Evolutionary conservation across 2,329 filamentous ascomycete genomes (phyloP), one percentile per base, ranked within the genome.

Genomic region (Xylaria sp.): DNA sequence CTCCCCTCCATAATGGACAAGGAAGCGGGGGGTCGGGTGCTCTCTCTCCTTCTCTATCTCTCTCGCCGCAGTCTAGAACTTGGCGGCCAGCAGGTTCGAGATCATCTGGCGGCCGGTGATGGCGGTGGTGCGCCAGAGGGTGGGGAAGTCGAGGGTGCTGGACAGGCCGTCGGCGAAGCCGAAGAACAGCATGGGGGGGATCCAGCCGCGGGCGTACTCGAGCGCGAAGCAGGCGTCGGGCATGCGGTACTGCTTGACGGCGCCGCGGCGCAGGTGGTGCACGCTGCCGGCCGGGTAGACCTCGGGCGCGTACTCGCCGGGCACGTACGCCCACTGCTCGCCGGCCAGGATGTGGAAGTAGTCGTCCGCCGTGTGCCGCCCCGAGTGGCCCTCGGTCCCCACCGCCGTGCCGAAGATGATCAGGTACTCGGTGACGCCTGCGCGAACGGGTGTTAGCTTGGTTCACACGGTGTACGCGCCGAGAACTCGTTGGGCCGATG

Each of bases 291-390:
- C 74, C 0, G 82, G 79, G 76, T 91, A 93, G 58, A 89, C 74
- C 73, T 91, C 88, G 29, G 86, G 77, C 70, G 82, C 79, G 72
- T 85, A 90, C 60, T 78, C 70, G 61, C 88, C 88, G 2, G 87
- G 84, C 4, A 83, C 80, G 78, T 91, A 92, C 61, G 91, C 89
- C 65, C 84, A 79, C 75, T 96, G 87, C 65, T 86, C 85, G 65
- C 92, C 92, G 29, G 79, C 78, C 26, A 96, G 80, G 78, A 96
- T 96, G 79, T 92, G 85, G 81, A 96, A 96, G 80, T 94, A 96
- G 79, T 96, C 92, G 75, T 96, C 90, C 16, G 91, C 91, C 11
- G 91, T 93, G 80, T 96, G 92, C 46, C 91, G 89, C 60, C 92
- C 92, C 1, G 85, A 85, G 79, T 96, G 91, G 57, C 92, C 92